Evolutionary conservation across 495 filamentous ascomycete species (phyloP), one percentile per base, ranked within the genome.

Genomic region (Schizothecium vesticola): DNA sequence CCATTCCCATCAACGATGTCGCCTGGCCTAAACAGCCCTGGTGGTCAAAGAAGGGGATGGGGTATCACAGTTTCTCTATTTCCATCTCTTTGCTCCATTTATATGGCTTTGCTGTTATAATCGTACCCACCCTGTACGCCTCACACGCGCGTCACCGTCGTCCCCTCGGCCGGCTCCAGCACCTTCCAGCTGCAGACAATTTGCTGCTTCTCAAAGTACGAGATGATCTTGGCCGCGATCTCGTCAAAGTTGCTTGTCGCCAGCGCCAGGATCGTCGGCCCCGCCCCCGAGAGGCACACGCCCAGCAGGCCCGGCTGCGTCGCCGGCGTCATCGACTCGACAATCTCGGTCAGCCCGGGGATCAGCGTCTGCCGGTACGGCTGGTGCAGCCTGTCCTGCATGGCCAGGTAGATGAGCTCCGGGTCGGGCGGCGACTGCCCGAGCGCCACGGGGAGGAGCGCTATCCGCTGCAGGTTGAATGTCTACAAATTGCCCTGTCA

Each of bases 331-430:
- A 99, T 89, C 31, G 88, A 91, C 74, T 90, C 87, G 36, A 98
- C 88, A 67, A 97, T 91, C 73, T 96, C 91, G n/a, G 90, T 89
- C 64, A 99, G 81, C 1, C 95, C 94, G 2, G 94, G 95, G 69
- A 99, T 94, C 61, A 99, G 84, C 13, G 84, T 89, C 76, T 91
- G 88, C 57, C 95, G 88, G 80, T 98, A 97, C 11, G 92, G 94
- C 78, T 99, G 95, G 78, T 99, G 95, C 55, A 99, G 84, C 77
- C 92, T 95, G 81, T 99, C 95, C 79, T 97, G 93, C 95, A 99
- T 99, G 28, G 92, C 94, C 28, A 93, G 85, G 81, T 92, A 96
- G 76, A 99, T 98, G 78, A 93, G 89, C 69, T 93, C 90, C 55
- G 94, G 87, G 74, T 97, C 89, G n/a, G 93, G 94, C 8, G 95